These are phyloP conservation scores for Orbilia quercus DNA, from an alignment of 2,329 filamentous ascomycete genomes.

Conservation along the genomic window DNA sequence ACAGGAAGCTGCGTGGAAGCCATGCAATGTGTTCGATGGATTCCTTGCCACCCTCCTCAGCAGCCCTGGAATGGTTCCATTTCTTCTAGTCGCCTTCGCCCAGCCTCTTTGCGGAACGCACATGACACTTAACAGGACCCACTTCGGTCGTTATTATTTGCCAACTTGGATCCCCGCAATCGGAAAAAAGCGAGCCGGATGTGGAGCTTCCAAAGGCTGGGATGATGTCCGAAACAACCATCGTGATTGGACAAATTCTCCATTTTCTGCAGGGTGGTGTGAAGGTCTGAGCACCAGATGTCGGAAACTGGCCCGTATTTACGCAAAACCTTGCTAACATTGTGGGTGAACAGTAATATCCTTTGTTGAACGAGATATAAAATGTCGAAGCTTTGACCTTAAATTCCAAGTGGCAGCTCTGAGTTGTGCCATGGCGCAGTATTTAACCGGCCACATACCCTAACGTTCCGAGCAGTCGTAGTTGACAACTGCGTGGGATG, in stretches of 20 bases:
- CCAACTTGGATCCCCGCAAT: conserved; percentile 48
- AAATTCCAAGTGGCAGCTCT: conserved; percentile 9
- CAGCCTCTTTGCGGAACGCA: conserved; percentile 38
- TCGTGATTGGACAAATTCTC: conserved; percentile 14
- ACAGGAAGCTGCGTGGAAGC: conserved; percentile 56
- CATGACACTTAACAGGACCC: conserved; percentile 49
- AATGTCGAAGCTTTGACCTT: conserved; percentile 54
- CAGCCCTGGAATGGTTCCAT: conserved; percentile 39
- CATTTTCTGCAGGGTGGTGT: conserved; percentile 14
- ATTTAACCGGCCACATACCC: conserved; percentile 50
- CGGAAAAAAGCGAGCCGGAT: conserved; percentile 57
- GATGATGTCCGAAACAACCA: conserved; percentile 28
- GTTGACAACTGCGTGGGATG: not conserved
- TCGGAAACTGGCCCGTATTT: conserved; percentile 56
- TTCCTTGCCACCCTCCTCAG: conserved; percentile 54
- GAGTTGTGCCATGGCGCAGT: conserved; percentile 36
- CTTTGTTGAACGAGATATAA: conserved; percentile 41
- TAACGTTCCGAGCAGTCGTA: not conserved
- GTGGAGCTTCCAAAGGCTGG: conserved; percentile 44
- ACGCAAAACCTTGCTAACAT: conserved; percentile 48
- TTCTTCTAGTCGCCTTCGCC: conserved; percentile 41
- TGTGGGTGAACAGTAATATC: conserved; percentile 22
- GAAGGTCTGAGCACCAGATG: conserved; percentile 44
- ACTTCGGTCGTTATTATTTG: conserved; percentile 37
- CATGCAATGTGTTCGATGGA: conserved; percentile 49